Percentiles rank a stretch among this genome's conserved stretches.
phyloP scores from a whole-genome alignment of 768 basidiomycete species.

The Clavulina sp. region DNA sequence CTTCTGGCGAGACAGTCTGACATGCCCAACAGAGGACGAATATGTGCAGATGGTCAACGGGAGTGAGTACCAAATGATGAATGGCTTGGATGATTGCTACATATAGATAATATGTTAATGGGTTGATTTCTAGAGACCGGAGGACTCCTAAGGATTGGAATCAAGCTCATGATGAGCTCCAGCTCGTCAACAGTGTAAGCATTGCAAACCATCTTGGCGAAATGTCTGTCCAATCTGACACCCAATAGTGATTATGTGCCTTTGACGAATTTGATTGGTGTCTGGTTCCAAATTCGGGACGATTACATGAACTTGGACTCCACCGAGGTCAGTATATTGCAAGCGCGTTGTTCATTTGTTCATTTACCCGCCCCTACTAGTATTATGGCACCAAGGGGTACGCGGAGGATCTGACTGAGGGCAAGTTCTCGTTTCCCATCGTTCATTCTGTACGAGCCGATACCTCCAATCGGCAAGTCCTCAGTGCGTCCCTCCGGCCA shows the following conservation, averaged over 20 bases:
- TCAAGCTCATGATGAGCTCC: conserved; percentile 90
- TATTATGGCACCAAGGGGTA: conserved; percentile 46
- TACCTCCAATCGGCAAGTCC: conserved; percentile 54
- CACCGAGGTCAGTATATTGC: conserved; percentile 35
- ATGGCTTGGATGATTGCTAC: neutral
- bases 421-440: conserved; percentile 94
- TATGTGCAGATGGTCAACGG: conserved; percentile 94
- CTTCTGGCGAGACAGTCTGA: conserved; percentile 81
- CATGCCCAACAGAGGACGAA: conserved; percentile 86
- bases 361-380: conserved; percentile 22
- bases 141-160: conserved; percentile 75
- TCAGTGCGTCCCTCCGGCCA: conserved; percentile 38
- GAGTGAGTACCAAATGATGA: conserved; percentile 34
- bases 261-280: conserved; percentile 80
- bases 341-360: neutral
- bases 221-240: neutral
- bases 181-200: conserved; percentile 22
- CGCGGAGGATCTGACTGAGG: conserved; percentile 88
- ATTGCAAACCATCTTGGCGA: neutral
- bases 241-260: conserved; percentile 66
- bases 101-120: conserved; percentile 1
- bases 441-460: conserved; percentile 78
- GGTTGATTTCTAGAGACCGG: conserved; percentile 75
- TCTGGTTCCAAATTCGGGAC: conserved; percentile 95
- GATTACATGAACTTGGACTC: conserved; percentile 93